Evolutionary conservation across 768 basidiomycete species (phyloP).

Genomic region (Gloeostereum incarnatum): DNA sequence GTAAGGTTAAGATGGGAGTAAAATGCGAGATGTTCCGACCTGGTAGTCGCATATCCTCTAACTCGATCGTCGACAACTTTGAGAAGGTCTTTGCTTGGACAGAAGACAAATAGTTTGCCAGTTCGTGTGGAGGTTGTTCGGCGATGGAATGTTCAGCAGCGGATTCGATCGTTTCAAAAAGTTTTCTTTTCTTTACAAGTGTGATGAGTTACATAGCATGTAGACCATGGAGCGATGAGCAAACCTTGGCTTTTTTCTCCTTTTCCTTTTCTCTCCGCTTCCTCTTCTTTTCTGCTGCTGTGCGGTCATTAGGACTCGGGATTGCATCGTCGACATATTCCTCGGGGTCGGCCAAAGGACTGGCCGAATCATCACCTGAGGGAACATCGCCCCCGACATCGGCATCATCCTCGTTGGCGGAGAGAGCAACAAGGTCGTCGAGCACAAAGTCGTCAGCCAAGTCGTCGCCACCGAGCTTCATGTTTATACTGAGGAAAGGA

Average conservation of each 20-base stretch:
- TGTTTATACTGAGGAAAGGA: too few species aligned
- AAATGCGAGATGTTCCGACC: constrained; percentile 35
- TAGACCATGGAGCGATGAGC: constrained; percentile 7
- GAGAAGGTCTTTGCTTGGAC: constrained; percentile 66
- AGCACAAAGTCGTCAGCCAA: too few species aligned
- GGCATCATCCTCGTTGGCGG: too few species aligned
- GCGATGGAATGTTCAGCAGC: constrained; percentile 37
- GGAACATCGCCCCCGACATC: too few species aligned
- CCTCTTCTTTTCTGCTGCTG: constrained; percentile 46
- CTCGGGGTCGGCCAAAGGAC: not conserved
- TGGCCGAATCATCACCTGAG: not conserved
- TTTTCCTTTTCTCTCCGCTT: constrained; percentile 70
- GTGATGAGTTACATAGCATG: constrained; percentile 7
- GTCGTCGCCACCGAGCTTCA: too few species aligned
- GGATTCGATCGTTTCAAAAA: constrained; percentile 33
- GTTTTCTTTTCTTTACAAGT: constrained; percentile 48
- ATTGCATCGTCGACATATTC: not conserved
- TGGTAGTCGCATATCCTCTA: constrained; percentile 70
- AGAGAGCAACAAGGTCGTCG: too few species aligned
- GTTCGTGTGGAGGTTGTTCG: constrained; percentile 41
- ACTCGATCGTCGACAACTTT: constrained; percentile 66
- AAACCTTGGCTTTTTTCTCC: constrained; percentile 67
- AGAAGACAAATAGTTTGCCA: constrained; percentile 55
- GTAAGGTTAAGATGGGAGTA: not conserved
- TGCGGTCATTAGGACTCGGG: constrained; percentile 2